Evolutionary conservation across 495 filamentous ascomycete genomes (phyloP), one percentile per base, ranked within the genome.

Genomic region (Penicillium samsonianum): DNA sequence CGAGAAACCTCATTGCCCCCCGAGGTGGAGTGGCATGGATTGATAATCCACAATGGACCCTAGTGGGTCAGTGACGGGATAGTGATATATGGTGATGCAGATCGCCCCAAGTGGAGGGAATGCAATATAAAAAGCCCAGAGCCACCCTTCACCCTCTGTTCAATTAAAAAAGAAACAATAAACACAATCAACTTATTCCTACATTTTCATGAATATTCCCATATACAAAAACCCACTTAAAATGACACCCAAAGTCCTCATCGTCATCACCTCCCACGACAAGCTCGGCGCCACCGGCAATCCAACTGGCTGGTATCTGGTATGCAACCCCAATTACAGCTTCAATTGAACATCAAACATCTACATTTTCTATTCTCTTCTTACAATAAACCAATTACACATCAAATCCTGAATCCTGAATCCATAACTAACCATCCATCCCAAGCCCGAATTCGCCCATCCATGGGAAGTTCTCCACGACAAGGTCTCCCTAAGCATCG

Each of bases 391-490:
- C 23, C 19, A 20, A 19, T 44, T 30, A 6, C 14, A n/a, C 23
- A 51, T n/a, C n/a, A n/a, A n/a, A n/a, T n/a, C n/a, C n/a, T n/a
- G n/a, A n/a, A n/a, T n/a, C n/a, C 11, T 45, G 16, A 37, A n/a
- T 3, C 33, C 14, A 49, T 3, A 12, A 38, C 50, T 55, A 45
- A 53, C 33, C 20, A 41, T 2, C 11, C 16, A 25, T 7, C 37
- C 30, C 30, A 31, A 88, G 85, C 83, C 88, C 52, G 88, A 91
- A 62, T 80, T 91, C 61, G 81, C 88, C 25, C 88, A 91, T 68
- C 86, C 88, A 3, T 84, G 85, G 65, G 67, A 85, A 59, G 76
- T 84, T 45, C 78, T 90, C 33, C 59, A 74, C 17, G 72, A 76
- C n/a, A 77, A 84, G 60, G 68, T 73, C 54, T 70, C 82, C 19